Percentiles rank a stretch among this genome's conserved stretches.
Conservation (phyloP, 768 basidiomycete genomes). For the Phaffia australis region DNA sequence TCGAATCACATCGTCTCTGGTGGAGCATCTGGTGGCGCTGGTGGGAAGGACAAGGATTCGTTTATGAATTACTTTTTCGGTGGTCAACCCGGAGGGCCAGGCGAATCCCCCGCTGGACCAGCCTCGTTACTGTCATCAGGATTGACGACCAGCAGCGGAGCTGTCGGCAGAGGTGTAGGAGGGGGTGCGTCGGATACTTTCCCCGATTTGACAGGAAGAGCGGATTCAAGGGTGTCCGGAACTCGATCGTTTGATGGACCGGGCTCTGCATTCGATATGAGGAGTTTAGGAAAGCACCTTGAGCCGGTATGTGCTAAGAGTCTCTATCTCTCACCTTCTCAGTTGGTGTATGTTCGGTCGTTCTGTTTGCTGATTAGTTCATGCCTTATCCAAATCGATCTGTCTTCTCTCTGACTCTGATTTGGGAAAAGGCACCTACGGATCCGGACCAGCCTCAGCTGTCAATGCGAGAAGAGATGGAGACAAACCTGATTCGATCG, state of each 20-base stretch:
- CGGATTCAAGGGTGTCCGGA: conserved; percentile 52
- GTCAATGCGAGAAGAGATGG: conserved; percentile 85
- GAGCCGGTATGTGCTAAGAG: conserved; percentile 64
- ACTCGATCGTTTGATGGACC: conserved; percentile 1
- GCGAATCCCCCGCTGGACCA: conserved; percentile 32
- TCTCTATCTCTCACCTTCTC: not conserved
- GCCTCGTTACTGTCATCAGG: conserved; percentile 14
- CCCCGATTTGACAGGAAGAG: conserved; percentile 27
- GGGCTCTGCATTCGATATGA: conserved; percentile 92
- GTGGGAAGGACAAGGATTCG: conserved; percentile 47
- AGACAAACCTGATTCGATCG: conserved; percentile 84
- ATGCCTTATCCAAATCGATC: not conserved
- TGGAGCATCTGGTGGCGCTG: not conserved
- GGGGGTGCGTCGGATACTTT: conserved; percentile 22
- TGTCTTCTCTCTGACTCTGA: not conserved
- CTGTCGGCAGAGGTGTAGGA: conserved; percentile 26
- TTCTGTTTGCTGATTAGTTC: not conserved
- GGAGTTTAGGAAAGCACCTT: conserved; percentile 91
- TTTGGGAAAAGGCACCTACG: conserved; percentile 42
- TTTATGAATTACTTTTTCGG: conserved; percentile 99
- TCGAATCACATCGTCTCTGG: no score
- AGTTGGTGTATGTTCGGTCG: not conserved
- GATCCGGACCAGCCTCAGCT: conserved; percentile 52
- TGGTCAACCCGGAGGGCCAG: conserved; percentile 51
- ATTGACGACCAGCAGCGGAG: conserved; percentile 1